A percentile compares a stretch with the other conserved stretches of the same genome.
Evolutionary conservation across 495 filamentous ascomycete species (phyloP).

Genomic region (Neurospora africana): DNA sequence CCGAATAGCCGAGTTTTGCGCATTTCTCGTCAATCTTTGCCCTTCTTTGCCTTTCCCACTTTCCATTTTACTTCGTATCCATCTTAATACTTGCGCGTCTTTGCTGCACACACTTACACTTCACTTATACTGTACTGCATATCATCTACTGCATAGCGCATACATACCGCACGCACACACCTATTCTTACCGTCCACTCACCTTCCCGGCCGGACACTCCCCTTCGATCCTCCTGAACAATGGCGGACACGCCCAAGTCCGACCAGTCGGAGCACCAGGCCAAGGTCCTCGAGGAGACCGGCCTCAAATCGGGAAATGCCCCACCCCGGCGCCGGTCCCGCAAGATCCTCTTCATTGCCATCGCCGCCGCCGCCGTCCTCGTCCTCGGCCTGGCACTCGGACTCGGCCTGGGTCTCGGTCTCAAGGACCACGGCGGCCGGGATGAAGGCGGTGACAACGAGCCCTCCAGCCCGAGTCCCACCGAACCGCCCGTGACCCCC

Average conservation of each 20-base stretch:
- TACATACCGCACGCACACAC: background rate
- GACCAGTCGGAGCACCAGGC: background rate
- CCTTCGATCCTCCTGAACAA: background rate
- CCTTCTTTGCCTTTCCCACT: background rate
- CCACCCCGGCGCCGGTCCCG: conserved; percentile 5
- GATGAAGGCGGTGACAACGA: background rate
- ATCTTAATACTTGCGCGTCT: background rate
- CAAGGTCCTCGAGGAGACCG: background rate
- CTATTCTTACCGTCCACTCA: background rate
- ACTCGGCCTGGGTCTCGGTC: conserved; percentile 12
- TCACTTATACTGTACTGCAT: background rate
- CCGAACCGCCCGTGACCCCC: background rate
- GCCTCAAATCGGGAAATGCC: background rate
- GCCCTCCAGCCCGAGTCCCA: conserved; percentile 1
- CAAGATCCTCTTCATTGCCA: conserved; percentile 6
- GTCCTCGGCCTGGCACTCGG: conserved; percentile 10
- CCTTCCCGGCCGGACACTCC: background rate
- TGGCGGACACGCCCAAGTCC: background rate
- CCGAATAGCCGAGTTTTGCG: background rate
- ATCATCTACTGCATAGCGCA: background rate
- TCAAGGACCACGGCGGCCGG: conserved; percentile 4
- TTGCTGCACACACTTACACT: background rate
- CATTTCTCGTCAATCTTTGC: background rate
- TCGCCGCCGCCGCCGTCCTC: conserved; percentile 4
- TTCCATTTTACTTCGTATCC: background rate